A percentile compares a stretch with the other conserved stretches of the same genome.
phyloP scores from a whole-genome alignment of 345 rosid species.

The Acer saccharum region DNA sequence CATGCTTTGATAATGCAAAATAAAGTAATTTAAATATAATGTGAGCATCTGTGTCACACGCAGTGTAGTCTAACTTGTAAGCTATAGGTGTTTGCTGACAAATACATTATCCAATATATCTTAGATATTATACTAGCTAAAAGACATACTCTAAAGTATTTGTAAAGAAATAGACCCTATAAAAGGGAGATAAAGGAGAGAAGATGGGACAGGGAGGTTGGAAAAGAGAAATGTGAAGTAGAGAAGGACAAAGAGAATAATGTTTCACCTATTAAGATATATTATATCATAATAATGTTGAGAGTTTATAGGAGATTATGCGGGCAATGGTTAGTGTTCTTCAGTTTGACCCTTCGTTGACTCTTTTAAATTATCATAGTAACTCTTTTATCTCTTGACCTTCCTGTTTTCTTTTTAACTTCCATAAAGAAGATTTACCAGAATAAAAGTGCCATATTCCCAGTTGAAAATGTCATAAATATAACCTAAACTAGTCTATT shows the following conservation, averaged over 20 bases:
- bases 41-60: neutral
- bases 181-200: neutral
- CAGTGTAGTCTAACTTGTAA: constrained; percentile 7
- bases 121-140: neutral
- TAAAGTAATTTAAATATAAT: neutral
- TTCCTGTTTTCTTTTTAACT: neutral
- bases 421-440: neutral
- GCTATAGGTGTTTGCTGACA: neutral
- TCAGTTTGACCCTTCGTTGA: neutral
- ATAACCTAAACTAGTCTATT: neutral
- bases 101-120: constrained; percentile 2
- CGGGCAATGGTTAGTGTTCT: neutral
- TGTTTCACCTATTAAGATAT: too few species aligned
- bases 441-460: neutral
- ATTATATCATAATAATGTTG: too few species aligned
- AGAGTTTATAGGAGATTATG: neutral
- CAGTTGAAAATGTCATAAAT: neutral
- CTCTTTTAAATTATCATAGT: neutral
- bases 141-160: neutral
- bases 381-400: neutral
- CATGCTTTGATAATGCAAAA: constrained; percentile 6
- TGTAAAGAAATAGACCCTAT: neutral
- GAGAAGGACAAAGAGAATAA: neutral
- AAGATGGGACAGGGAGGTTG: neutral
- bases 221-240: neutral